Conservation (phyloP, 768 basidiomycete species). For the Strobilomyces dryophilus region DNA sequence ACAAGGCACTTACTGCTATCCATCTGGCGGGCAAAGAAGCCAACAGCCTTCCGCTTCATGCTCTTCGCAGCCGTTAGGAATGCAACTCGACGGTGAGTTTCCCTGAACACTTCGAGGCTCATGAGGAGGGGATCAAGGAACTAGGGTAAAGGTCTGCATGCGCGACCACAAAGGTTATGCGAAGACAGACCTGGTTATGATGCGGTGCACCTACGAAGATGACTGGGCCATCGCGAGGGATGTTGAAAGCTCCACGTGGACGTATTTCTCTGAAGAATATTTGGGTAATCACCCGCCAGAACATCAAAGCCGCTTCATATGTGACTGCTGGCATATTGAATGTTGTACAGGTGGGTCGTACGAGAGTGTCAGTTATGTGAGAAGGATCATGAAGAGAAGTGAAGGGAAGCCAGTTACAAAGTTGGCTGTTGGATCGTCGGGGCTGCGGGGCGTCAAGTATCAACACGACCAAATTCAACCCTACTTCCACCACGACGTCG, state of each 20-base stretch:
- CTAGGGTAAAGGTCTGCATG: slow-evolving; percentile 38
- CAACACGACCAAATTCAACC: slow-evolving; percentile 28
- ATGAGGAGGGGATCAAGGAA: slow-evolving; percentile 90
- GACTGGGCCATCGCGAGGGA: slow-evolving; percentile 84
- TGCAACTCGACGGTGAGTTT: slow-evolving; percentile 75
- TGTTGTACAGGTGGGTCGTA: slow-evolving; percentile 4
- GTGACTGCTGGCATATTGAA: slow-evolving; percentile 24
- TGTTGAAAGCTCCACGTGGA: slow-evolving; percentile 91
- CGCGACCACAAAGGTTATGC: slow-evolving; percentile 2
- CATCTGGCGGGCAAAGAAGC: slow-evolving; percentile 79
- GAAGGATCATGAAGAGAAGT: slow-evolving; percentile 10
- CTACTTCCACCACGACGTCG: background rate
- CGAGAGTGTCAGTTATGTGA: slow-evolving; percentile 1
- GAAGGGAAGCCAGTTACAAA: background rate
- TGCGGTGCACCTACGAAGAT: slow-evolving; percentile 94
- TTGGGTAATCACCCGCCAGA: slow-evolving; percentile 83
- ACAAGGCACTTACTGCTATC: slow-evolving; percentile 64
- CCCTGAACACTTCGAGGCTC: slow-evolving; percentile 79
- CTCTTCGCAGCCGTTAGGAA: slow-evolving; percentile 90
- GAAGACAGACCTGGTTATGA: slow-evolving; percentile 69
- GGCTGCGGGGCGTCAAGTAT: background rate
- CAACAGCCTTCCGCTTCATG: slow-evolving; percentile 74
- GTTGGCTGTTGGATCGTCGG: background rate
- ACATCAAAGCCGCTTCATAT: slow-evolving; percentile 76
- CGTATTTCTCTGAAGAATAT: slow-evolving; percentile 97